Evolutionary conservation across 78 protist genomes (phyloP).

Genomic region (Polysphondylium violaceum): DNA sequence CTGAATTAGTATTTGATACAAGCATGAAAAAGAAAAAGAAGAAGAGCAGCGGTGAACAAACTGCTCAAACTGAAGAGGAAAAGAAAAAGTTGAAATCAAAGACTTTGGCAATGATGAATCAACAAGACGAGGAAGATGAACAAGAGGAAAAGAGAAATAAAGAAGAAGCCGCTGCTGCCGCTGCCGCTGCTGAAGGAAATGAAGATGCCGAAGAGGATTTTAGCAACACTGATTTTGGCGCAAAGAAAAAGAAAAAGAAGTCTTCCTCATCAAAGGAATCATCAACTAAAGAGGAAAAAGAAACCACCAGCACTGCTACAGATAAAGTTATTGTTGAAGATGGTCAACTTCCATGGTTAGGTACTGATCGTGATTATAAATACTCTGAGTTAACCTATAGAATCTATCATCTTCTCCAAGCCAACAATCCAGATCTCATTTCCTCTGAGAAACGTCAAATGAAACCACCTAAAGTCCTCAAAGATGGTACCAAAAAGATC

Average conservation of each 20-base stretch:
- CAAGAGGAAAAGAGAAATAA: slow-evolving; percentile 22
- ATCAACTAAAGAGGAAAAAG: slow-evolving; percentile 41
- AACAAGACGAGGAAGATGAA: slow-evolving; percentile 40
- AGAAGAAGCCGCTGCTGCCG: slow-evolving; percentile 34
- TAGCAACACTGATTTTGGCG: slow-evolving; percentile 18
- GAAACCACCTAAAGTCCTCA: slow-evolving; percentile 91
- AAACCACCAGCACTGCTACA: slow-evolving; percentile 16
- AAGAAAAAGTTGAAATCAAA: slow-evolving; percentile 15
- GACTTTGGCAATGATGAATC: slow-evolving; percentile 39
- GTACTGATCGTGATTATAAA: slow-evolving; percentile 65
- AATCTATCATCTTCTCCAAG: slow-evolving; percentile 63
- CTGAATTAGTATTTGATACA: slow-evolving; percentile 35
- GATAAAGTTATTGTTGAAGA: slow-evolving; percentile 10
- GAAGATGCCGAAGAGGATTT: slow-evolving; percentile 26
- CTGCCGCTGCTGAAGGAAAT: slow-evolving; percentile 6
- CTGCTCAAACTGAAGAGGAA: slow-evolving; percentile 12
- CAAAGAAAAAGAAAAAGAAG: slow-evolving; percentile 61
- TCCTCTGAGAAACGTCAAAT: slow-evolving; percentile 63
- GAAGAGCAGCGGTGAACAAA: slow-evolving; percentile 9
- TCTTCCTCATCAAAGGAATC: slow-evolving; percentile 9
- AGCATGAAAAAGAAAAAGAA: slow-evolving; percentile 38
- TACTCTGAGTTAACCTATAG: slow-evolving; percentile 72
- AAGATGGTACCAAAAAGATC: slow-evolving; percentile 90
- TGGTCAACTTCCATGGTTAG: slow-evolving; percentile 50
- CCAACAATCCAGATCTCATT: slow-evolving; percentile 70